Evolutionary conservation across 208 protist species (phyloP), one percentile per base, ranked within the genome.

Genomic region (Acanthamoeba castellanii): DNA sequence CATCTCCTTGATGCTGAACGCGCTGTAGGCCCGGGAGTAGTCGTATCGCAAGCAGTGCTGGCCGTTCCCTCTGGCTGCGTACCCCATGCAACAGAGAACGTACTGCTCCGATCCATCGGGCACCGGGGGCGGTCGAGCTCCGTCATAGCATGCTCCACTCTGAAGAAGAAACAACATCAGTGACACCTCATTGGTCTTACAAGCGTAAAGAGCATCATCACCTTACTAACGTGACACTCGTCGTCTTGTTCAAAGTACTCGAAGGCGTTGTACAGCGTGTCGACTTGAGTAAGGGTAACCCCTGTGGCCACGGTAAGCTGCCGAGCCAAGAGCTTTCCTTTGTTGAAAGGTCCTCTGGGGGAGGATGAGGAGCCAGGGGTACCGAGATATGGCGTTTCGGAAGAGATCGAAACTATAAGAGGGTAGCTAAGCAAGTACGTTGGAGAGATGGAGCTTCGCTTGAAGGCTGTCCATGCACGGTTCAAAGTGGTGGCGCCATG

Each of bases 41-140:
- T 88, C 52, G 52, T 88, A 88, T n/a, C 81, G 81, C 5, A 88
- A 50, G 50, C 81, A 88, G n/a, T 88, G 81, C 81, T 88, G 81
- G 22, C 81, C 81, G 27, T 88, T 55, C 5, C 81, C 50, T 18
- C 81, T 18, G 13, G 27, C 32, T 3, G 81, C 20, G 22, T 88
- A 64, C 9, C 81, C 81, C 81, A 64, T 61, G 16, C 81, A 88
- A 34, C 81, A 88, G 16, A 88, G 52, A n/a, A 88, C 81, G 20
- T 64, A 88, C n/a, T 42, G 42, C n/a, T 88, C 30, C 18, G 81
- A 88, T 6, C 81, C 81, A 37, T 88, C 81, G 7, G n/a, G 5
- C 27, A 13, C 30, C 5, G 30, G 25, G 5, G 81, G 81, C 0
- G 81, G 81, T 11, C 22, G 45, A 6, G 81, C 64, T 5, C 30